phyloP scores from a whole-genome alignment of 805 yeast species.

The Wickerhamiella lipophila region DNA sequence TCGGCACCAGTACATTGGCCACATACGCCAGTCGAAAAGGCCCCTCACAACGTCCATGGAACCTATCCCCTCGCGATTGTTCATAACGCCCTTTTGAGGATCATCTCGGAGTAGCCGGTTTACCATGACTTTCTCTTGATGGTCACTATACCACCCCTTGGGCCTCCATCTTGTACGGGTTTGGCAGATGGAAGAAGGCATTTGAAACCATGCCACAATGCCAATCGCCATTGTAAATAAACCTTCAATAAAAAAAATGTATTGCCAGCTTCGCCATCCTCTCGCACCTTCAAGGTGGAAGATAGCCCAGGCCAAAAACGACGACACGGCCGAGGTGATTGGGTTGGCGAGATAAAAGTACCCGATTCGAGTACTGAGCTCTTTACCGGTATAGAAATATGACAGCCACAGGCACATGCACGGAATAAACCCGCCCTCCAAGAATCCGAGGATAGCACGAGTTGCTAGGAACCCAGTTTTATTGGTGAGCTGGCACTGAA shows the following conservation, averaged over 20 bases:
- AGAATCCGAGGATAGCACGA: constrained; percentile 40
- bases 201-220: constrained; percentile 32
- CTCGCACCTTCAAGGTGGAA: constrained; percentile 36
- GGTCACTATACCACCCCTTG: constrained; percentile 41
- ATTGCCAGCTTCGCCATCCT: constrained; percentile 47
- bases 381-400: constrained; percentile 37
- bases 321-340: constrained; percentile 28
- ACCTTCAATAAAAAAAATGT: constrained; percentile 57
- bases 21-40: constrained; percentile 38
- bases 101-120: constrained; percentile 52
- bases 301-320: constrained; percentile 35
- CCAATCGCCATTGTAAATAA: constrained; percentile 44
- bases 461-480: constrained; percentile 35
- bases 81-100: constrained; percentile 52
- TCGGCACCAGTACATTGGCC: constrained; percentile 45
- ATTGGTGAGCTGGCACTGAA: constrained; percentile 36
- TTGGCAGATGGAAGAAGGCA: constrained; percentile 46
- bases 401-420: constrained; percentile 31
- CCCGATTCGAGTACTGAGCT: constrained; percentile 45
- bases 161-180: constrained; percentile 40
- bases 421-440: constrained; percentile 40
- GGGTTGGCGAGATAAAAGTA: constrained; percentile 37
- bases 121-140: constrained; percentile 47
- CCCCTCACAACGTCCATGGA: constrained; percentile 32
- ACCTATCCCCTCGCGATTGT: constrained; percentile 43